Percentiles rank a stretch among this genome's conserved stretches.
phyloP scores from a whole-genome alignment of 371 early-diverging fungal species.

The Neoconidiobolus thromboides region DNA sequence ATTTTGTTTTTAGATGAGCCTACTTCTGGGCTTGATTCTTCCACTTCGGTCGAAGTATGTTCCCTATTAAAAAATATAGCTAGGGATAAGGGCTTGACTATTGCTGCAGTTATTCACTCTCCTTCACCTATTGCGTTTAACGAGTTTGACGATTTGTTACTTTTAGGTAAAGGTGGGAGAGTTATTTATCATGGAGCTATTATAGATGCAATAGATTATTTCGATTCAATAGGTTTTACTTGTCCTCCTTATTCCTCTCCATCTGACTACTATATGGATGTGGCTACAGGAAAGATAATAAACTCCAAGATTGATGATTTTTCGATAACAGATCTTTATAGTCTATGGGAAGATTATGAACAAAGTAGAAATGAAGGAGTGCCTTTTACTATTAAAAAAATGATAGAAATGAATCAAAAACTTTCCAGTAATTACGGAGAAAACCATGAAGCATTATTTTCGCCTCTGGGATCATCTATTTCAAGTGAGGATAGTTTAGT shows the following conservation, averaged over 20 bases:
- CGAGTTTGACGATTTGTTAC: slow-evolving; percentile 43
- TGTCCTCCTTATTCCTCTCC: slow-evolving; percentile 28
- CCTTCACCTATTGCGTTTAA: slow-evolving; percentile 41
- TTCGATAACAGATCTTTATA: neutral
- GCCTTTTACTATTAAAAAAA: neutral
- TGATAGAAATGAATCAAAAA: neutral
- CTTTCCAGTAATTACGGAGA: neutral
- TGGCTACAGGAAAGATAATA: slow-evolving; percentile 15
- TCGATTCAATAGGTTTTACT: slow-evolving; percentile 32
- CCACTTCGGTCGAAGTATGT: slow-evolving; percentile 44
- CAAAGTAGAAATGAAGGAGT: neutral
- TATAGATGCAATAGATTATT: slow-evolving; percentile 21
- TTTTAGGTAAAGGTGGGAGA: slow-evolving; percentile 41
- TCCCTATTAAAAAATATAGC: slow-evolving; percentile 31
- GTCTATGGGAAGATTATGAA: slow-evolving; percentile 3
- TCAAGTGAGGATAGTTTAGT: neutral
- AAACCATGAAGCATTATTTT: neutral
- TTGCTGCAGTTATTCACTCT: slow-evolving; percentile 54
- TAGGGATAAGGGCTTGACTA: slow-evolving; percentile 30
- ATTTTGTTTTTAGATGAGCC: slow-evolving; percentile 90
- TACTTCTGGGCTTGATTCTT: slow-evolving; percentile 66
- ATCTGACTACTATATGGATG: slow-evolving; percentile 34
- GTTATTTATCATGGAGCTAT: slow-evolving; percentile 39
- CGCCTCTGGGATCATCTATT: neutral
- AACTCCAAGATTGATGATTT: neutral